A percentile compares a stretch with the other conserved stretches of the same genome.
Conservation (phyloP, 331 rosid genomes). For the Malus hybrid region DNA sequence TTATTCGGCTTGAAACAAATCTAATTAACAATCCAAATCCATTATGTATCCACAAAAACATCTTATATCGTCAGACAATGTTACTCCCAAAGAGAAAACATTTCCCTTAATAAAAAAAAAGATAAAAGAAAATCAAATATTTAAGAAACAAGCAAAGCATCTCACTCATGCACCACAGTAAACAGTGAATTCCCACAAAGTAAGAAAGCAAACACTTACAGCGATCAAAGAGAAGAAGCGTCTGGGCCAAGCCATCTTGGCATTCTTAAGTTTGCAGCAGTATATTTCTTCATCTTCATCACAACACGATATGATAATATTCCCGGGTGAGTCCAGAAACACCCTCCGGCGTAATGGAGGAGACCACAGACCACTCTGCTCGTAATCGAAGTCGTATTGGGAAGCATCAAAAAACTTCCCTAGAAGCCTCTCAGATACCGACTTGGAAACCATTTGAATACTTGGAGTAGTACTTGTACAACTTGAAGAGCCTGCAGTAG, state of each 20-base stretch:
- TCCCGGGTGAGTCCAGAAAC: conserved; percentile 37
- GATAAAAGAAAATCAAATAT: background rate
- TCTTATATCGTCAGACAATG: no score
- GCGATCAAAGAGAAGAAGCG: conserved; percentile 25
- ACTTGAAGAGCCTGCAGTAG: background rate
- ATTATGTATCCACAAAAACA: no score
- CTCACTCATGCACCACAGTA: background rate
- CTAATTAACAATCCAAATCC: no score
- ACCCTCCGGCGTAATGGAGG: conserved; percentile 39
- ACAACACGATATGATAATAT: conserved; percentile 9
- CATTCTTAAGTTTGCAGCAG: conserved; percentile 25
- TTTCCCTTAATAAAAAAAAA: no score
- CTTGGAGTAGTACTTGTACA: conserved; percentile 6
- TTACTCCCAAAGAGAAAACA: no score
- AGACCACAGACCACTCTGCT: conserved; percentile 64
- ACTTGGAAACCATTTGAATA: conserved; percentile 46
- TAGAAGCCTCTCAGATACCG: conserved; percentile 54
- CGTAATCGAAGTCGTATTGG: conserved; percentile 42
- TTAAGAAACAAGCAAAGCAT: background rate
- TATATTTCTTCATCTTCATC: conserved; percentile 14
- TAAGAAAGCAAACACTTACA: conserved; percentile 7
- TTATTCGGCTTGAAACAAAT: no score
- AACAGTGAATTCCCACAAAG: no score
- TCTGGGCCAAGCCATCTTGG: conserved; percentile 29
- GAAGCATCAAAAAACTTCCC: conserved; percentile 61